Evolutionary conservation across 805 yeast genomes (phyloP).

Genomic region (Monosporozyma yasuniensis): DNA sequence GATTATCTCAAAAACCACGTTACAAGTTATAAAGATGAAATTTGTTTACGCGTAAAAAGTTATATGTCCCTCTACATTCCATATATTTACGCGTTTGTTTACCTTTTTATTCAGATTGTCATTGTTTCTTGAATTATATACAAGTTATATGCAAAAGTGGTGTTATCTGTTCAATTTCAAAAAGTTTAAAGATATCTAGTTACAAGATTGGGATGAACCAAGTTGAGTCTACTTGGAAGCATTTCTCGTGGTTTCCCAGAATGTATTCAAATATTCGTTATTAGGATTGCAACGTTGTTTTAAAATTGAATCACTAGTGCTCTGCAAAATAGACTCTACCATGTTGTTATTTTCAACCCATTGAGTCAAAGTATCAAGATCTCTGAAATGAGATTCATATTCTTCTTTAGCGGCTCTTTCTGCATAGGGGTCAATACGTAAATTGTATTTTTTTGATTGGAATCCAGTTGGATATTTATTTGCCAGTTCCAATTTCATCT

Average conservation of each 20-base stretch:
- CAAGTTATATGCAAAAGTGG: neutral
- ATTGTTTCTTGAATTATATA: neutral
- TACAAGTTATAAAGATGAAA: neutral
- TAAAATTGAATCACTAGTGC: constrained; percentile 30
- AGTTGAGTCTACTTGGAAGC: neutral
- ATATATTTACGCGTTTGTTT: neutral
- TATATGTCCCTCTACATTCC: neutral
- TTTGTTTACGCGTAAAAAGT: neutral
- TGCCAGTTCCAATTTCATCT: constrained; percentile 28
- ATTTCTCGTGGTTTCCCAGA: constrained; percentile 7
- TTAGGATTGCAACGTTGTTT: constrained; percentile 32
- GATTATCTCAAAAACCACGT: neutral
- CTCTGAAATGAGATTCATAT: constrained; percentile 23
- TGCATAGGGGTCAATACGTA: constrained; percentile 45
- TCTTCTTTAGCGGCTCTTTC: constrained; percentile 31
- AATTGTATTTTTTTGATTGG: constrained; percentile 18
- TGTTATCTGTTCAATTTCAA: neutral
- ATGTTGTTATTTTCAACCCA: constrained; percentile 35
- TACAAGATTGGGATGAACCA: neutral
- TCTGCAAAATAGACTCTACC: constrained; percentile 35
- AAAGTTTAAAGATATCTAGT: neutral
- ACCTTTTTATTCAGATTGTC: too few relatives aligned
- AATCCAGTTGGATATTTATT: constrained; percentile 6
- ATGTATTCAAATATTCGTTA: constrained; percentile 19
- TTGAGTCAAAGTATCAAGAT: constrained; percentile 24